Conservation (phyloP, 169 alveolate genomes). For the Ichthyophthirius multifiliis region DNA sequence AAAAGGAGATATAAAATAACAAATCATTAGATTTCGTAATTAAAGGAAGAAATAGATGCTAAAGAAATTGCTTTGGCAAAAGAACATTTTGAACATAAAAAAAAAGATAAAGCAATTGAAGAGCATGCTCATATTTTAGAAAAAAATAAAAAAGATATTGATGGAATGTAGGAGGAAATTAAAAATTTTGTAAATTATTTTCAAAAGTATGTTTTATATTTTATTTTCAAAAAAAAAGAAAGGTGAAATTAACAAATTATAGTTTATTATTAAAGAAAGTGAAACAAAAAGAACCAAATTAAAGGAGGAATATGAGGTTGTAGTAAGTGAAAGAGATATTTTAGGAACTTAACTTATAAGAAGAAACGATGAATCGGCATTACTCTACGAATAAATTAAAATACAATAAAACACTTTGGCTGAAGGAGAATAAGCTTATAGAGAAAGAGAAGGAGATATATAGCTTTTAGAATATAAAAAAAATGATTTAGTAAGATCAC, state of each 20-base stretch:
- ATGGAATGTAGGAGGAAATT: conserved; percentile 58
- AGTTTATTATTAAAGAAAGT: conserved; percentile 86
- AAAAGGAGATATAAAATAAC: conserved; percentile 88
- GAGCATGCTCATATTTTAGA: conserved; percentile 37
- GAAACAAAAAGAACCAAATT: conserved; percentile 83
- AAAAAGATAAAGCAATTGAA: conserved; percentile 47
- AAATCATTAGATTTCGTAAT: conserved; percentile 87
- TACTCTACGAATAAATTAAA: conserved; percentile 90
- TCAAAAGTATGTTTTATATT: background rate
- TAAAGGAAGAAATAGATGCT: conserved; percentile 89
- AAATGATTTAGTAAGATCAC: conserved; percentile 73
- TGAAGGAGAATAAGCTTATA: conserved; percentile 85
- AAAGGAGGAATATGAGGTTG: conserved; percentile 84
- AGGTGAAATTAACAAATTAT: conserved; percentile 83
- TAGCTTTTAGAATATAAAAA: conserved; percentile 76
- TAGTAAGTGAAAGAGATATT: conserved; percentile 88
- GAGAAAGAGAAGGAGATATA: conserved; percentile 82
- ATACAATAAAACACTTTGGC: conserved; percentile 87
- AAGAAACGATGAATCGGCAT: conserved; percentile 91
- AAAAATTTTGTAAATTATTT: conserved; percentile 21
- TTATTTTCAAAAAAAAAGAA: background rate
- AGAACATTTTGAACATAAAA: conserved; percentile 79
- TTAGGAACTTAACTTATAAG: conserved; percentile 90
- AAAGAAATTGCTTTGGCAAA: conserved; percentile 78
- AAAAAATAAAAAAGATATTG: conserved; percentile 74